Evolutionary conservation across 139 green algal species (phyloP).

Genomic region (Pleodorina starrii): DNA sequence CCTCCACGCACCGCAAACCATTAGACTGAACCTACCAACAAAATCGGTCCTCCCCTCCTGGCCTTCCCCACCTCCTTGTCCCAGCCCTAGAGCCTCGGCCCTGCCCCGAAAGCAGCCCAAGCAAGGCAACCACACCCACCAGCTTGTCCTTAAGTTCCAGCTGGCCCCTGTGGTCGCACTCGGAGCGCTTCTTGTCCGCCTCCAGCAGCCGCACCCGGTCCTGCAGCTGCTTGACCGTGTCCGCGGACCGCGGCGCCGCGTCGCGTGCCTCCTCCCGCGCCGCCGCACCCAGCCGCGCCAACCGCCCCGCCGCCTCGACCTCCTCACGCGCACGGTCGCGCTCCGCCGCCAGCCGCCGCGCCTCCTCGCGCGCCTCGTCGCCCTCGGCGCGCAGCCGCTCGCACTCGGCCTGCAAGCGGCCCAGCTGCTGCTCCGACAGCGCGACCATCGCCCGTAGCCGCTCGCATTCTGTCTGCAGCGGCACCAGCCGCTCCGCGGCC

Average conservation of each 20-base stretch:
- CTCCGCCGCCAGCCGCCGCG: not conserved
- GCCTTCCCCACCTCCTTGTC: too few relatives aligned
- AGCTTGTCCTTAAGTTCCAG: constrained; percentile 50
- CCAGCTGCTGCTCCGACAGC: constrained; percentile 25
- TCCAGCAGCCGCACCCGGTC: constrained; percentile 38
- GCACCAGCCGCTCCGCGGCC: not conserved
- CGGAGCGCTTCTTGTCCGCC: not conserved
- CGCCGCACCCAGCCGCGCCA: constrained; percentile 14
- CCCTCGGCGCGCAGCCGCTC: not conserved
- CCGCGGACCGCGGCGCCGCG: not conserved
- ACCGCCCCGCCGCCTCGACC: not conserved
- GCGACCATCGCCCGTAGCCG: constrained; percentile 15
- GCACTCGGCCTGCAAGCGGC: constrained; percentile 12
- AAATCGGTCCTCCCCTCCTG: too few relatives aligned
- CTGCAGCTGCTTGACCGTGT: constrained; percentile 5
- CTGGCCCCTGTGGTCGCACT: not conserved
- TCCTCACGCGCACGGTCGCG: not conserved
- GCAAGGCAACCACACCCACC: too few relatives aligned
- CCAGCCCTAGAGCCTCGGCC: too few relatives aligned
- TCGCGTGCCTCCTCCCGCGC: constrained; percentile 21
- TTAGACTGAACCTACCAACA: too few relatives aligned
- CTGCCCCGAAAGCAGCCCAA: too few relatives aligned
- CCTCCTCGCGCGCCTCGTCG: not conserved
- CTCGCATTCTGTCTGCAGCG: constrained; percentile 29
- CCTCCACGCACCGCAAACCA: too few relatives aligned